Percentiles rank a stretch among this genome's conserved stretches.
Evolutionary conservation across 805 yeast genomes (phyloP).

Genomic region (Barnettozyma californica): DNA sequence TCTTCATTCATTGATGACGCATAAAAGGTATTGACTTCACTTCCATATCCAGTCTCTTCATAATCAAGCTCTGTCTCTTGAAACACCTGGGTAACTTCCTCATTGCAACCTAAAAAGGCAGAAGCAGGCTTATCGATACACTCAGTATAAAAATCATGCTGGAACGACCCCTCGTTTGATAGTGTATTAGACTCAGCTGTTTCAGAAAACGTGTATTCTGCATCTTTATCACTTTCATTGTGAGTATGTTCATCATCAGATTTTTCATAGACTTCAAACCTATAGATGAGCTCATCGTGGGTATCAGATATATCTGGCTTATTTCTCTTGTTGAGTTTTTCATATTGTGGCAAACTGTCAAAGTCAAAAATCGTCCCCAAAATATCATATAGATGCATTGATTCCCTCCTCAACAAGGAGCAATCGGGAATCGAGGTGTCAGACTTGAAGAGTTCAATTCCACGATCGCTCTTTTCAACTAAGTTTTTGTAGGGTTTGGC

Average conservation of each 20-base stretch:
- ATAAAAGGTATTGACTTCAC: not conserved
- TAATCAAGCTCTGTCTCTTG: not conserved
- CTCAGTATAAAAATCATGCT: not conserved
- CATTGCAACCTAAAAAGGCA: not conserved
- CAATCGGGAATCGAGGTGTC: conserved; percentile 18
- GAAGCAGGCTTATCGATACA: not conserved
- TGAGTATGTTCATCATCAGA: not conserved
- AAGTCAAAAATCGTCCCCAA: conserved; percentile 13
- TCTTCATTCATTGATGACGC: not conserved
- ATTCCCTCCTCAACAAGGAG: conserved; percentile 16
- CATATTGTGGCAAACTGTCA: not conserved
- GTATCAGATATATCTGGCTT: not conserved
- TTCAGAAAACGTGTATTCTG: not conserved
- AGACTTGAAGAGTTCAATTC: conserved; percentile 14
- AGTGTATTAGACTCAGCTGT: not conserved
- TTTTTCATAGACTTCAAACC: not conserved
- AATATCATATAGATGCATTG: conserved; percentile 10
- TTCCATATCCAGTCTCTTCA: not conserved
- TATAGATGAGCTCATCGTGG: not conserved
- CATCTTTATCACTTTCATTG: not conserved
- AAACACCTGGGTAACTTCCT: not conserved
- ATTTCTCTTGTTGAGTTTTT: not conserved
- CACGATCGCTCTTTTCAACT: not conserved
- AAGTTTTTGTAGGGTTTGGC: conserved; percentile 12
- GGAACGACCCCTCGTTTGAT: not conserved